These are phyloP conservation scores for Calocera cornea DNA, from an alignment of 768 basidiomycete species.

Conservation along the genomic window DNA sequence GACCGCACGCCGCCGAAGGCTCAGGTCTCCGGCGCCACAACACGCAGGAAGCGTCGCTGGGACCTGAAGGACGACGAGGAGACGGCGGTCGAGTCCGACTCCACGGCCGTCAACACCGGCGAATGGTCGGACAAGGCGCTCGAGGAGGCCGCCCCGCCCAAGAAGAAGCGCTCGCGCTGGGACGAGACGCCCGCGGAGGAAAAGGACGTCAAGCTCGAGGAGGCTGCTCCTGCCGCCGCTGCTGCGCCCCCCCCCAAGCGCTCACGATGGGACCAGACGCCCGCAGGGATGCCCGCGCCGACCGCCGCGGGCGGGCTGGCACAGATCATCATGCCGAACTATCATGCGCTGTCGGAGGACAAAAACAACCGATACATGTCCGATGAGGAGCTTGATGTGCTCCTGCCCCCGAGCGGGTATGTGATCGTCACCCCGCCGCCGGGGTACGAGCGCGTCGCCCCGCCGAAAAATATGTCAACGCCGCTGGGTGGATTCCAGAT, in stretches of 20 bases:
- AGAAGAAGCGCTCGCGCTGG: conserved; percentile 92
- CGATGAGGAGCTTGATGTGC: conserved; percentile 87
- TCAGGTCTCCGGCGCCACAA: conserved; percentile 24
- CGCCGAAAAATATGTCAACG: conserved; percentile 40
- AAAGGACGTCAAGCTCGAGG: conserved; percentile 1
- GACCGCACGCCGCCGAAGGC: conserved; percentile 20
- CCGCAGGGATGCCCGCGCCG: conserved; percentile 31
- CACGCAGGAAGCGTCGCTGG: conserved; percentile 71
- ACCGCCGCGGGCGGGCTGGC: conserved; percentile 46
- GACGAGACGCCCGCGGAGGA: conserved; percentile 76
- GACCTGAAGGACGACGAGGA: conserved; percentile 41
- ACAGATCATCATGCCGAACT: conserved; percentile 69
- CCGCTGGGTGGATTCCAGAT: conserved; percentile 84
- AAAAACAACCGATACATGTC: conserved; percentile 92
- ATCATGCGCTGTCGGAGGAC: conserved; percentile 65
- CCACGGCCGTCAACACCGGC: conserved; percentile 42
- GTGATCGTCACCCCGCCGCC: conserved; percentile 85
- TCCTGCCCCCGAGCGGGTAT: conserved; percentile 79
- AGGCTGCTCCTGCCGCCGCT: conserved; percentile 23
- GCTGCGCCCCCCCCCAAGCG: conserved; percentile 64
- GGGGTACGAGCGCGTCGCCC: conserved; percentile 71
- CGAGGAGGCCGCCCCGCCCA: conserved; percentile 54
- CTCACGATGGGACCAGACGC: conserved; percentile 96
- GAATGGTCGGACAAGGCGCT: conserved; percentile 67
- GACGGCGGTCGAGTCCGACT: conserved; percentile 45